phyloP scores from a whole-genome alignment of 352 stramenopile species.

The Thalassiosira gravida region DNA sequence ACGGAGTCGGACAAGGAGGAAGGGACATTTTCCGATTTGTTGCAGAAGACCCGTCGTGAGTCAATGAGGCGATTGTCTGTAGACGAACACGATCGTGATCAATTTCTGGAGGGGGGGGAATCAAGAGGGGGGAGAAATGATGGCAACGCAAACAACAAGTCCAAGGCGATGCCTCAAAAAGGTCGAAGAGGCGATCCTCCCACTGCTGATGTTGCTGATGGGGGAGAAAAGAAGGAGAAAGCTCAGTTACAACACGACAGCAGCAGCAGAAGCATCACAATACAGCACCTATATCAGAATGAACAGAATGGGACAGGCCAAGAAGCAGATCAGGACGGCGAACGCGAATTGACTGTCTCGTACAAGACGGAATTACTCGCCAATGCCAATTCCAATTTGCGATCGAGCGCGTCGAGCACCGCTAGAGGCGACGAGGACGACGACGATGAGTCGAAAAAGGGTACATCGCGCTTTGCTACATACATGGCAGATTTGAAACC shows the following conservation, averaged over 20 bases:
- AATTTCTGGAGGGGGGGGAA: no score
- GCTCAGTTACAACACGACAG: no score
- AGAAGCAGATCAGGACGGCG: background rate
- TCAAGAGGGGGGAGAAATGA: no score
- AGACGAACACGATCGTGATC: no score
- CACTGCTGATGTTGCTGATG: no score
- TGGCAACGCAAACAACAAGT: no score
- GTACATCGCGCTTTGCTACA: slow-evolving; percentile 16
- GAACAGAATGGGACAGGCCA: no score
- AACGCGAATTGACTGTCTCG: slow-evolving; percentile 9
- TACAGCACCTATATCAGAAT: no score
- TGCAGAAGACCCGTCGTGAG: background rate
- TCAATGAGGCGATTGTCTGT: background rate
- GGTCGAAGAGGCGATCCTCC: no score
- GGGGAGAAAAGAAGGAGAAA: no score
- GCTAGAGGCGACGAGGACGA: background rate
- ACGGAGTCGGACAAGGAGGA: background rate
- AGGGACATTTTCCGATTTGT: slow-evolving; percentile 10
- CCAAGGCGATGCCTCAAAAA: no score
- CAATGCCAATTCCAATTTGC: slow-evolving; percentile 32
- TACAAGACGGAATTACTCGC: slow-evolving; percentile 4
- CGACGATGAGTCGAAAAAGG: background rate
- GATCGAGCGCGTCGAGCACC: background rate
- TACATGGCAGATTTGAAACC: slow-evolving; percentile 25
- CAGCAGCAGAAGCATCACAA: no score